Base-by-base conservation (phyloP, 164 flowering plant species). In the Aristolochia fimbriata region DNA sequence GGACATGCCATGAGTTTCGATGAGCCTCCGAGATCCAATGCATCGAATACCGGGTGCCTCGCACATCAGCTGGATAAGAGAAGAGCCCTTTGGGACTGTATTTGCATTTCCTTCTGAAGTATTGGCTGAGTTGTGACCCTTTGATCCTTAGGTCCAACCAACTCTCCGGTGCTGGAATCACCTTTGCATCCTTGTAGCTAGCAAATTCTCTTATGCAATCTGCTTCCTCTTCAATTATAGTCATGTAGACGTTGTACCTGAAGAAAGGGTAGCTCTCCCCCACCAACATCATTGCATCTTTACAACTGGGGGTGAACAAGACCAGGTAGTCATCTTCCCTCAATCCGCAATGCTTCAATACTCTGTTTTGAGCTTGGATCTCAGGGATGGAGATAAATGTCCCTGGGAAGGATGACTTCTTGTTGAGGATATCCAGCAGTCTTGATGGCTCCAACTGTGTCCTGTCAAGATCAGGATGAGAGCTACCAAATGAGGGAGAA, bases 11-110 rank as follows among this genome's bases (percentile, higher is more conserved):
- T 15, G 82, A 76, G 64, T 81, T 83, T 56, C 91, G 58, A 54
- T 83, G 91, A 17, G 86, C 91, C 62, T 85, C 95, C 0, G 94
- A 87, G 59, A 87, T 72, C 94, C 94, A 87, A 58, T 87, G 94
- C 85, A 84, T 80, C 1, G 87, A 82, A 31, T 81, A 78, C 10
- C 84, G 76, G 3, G 72, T 79, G 24, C 84, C 90, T 56, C 80
- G 75, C 27, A 79, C 72, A 27, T 81, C 76, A 7, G 76, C 88
- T 0, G 90, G 88, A 37, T 84, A 87, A 46, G 80, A 83, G 47
- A 87, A 87, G 2, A 87, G 69, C 1, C 90, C 95, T 48, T 87
- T 85, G 6, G 83, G 86, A 53, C 69, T 78, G 55, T 76, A 74
- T 71, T 85, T 87, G 52, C 84, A 76, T 54, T 85, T 87, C 60